Conservation (phyloP, 495 filamentous ascomycete genomes). For the Jackrogersella multiformis region DNA sequence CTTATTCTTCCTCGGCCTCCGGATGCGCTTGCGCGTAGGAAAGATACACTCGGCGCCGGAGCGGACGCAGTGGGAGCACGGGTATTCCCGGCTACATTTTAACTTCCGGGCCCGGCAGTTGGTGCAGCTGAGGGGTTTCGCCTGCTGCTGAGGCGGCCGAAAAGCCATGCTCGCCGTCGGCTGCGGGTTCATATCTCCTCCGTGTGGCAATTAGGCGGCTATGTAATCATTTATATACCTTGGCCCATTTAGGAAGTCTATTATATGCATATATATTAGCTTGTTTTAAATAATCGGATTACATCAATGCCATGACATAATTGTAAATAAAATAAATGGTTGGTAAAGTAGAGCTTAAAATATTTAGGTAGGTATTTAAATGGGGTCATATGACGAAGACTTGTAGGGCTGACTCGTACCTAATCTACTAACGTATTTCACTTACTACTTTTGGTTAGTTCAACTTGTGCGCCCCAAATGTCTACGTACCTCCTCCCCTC, state of each 20-base stretch:
- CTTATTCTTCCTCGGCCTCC: slow-evolving; percentile 44
- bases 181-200: slow-evolving; percentile 16
- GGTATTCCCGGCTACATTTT: slow-evolving; percentile 70
- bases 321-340: no score
- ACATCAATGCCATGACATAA: not conserved
- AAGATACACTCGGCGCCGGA: slow-evolving; percentile 77
- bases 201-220: not conserved
- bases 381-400: no score
- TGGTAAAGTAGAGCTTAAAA: no score
- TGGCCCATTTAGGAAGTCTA: not conserved
- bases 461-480: no score
- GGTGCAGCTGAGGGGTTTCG: slow-evolving; percentile 67
- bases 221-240: not conserved
- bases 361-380: no score
- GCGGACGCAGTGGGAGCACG: slow-evolving; percentile 77
- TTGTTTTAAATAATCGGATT: not conserved
- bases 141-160: slow-evolving; percentile 3
- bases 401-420: no score
- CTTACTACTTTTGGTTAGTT: no score
- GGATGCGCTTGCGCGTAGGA: slow-evolving; percentile 67
- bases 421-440: no score
- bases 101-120: slow-evolving; percentile 81
- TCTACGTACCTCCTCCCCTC: no score
- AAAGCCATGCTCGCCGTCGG: not conserved
- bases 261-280: not conserved